Conservation (phyloP, 2,329 filamentous ascomycete species). For the Colletotrichum acutatum region DNA sequence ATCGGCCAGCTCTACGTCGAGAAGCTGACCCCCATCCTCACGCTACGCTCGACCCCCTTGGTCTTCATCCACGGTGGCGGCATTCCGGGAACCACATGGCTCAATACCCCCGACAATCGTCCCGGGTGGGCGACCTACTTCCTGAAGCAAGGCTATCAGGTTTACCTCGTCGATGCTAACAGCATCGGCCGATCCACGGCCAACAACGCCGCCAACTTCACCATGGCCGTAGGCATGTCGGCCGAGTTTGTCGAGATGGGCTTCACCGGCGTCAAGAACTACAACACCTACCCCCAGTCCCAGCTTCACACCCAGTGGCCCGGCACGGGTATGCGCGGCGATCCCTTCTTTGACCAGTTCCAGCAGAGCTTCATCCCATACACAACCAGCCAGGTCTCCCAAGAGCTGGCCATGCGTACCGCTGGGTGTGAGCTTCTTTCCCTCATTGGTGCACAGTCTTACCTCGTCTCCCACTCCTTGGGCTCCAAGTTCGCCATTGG, state of each 20-base stretch:
- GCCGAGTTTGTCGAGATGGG: conserved; percentile 40
- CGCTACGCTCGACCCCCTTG: conserved; percentile 40
- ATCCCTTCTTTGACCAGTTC: conserved; percentile 59
- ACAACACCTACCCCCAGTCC: conserved; percentile 45
- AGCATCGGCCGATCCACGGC: conserved; percentile 46
- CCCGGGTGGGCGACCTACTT: conserved; percentile 55
- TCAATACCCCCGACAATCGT: conserved; percentile 53
- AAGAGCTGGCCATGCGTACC: conserved; percentile 39
- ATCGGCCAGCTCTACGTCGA: conserved; percentile 45
- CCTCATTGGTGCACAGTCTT: conserved; percentile 41
- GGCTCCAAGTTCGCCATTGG: conserved; percentile 42
- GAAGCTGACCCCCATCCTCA: conserved; percentile 43
- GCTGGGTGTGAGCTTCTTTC: conserved; percentile 39
- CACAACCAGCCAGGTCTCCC: conserved; percentile 37
- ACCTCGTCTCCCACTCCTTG: conserved; percentile 44
- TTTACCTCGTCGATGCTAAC: conserved; percentile 54
- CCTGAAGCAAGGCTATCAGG: conserved; percentile 49
- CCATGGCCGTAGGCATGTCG: conserved; percentile 39
- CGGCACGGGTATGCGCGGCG: conserved; percentile 47
- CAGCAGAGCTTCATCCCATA: conserved; percentile 55
- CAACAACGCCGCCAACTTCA: conserved; percentile 42
- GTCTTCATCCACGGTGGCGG: conserved; percentile 47
- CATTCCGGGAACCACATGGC: conserved; percentile 44
- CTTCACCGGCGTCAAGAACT: conserved; percentile 42
- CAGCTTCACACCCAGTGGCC: conserved; percentile 47